Evolutionary conservation across 768 basidiomycete genomes (phyloP), one percentile per base, ranked within the genome.

Genomic region (Agrocybe pediades): DNA sequence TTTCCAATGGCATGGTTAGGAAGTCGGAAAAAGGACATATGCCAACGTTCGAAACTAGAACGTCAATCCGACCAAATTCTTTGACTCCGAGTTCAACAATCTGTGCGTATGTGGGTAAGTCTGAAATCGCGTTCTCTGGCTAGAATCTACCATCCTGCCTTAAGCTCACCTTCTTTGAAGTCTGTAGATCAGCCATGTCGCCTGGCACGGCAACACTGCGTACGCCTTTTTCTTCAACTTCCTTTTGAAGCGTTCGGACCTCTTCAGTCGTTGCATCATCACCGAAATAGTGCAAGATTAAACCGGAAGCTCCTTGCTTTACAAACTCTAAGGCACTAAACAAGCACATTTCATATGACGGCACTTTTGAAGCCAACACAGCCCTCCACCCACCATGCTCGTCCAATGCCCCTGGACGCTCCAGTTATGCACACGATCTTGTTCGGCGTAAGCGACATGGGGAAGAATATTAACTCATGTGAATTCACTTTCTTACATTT

Each of bases 11-110:
- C 81, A 90, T 85, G 15, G 81, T 81, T 60, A 90, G 72, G 67
- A 90, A 88, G 36, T 87, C 82, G 33, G 85, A 80, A 68, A 91
- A 90, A 1, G 88, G 88, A 65, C 89, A 91, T 56, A 90, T 90
- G 11, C 90, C 77, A 41, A 77, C 77, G 51, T 75, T 76, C 6
- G 70, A 71, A n/a, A 74, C 71, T 8, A 77, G 70, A 29, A 74
- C 72, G 70, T 85, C 85, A 56, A 90, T 86, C 16, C 88, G 72
- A 1, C 80, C 79, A 64, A 89, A 89, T 2, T 75, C 67, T n/a
- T 74, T 68, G 0, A 87, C 76, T 15, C 84, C 83, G n/a, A 63
- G 73, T 43, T 76, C 68, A 1, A 90, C 86, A 56, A 90, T 84
- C 86, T 88, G 48, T 25, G 8, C n/a, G 17, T 23, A 41, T n/a